A percentile compares a stretch with the other conserved stretches of the same genome.
Conservation (phyloP, 352 stramenopile species). For the Blastocystis sp. region DNA sequence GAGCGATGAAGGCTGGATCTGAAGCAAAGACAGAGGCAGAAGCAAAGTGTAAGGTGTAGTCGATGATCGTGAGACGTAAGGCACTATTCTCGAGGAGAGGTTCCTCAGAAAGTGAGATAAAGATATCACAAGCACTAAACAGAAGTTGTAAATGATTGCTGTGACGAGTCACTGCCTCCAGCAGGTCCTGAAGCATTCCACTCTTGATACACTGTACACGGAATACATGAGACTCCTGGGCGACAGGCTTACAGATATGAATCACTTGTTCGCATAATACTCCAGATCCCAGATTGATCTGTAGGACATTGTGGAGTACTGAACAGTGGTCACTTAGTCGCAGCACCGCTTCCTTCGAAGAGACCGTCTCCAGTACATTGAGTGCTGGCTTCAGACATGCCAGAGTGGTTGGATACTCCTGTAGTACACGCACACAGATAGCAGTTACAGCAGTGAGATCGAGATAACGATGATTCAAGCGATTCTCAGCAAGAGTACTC, state of each 20-base stretch:
- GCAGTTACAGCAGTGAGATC: constrained; percentile 12
- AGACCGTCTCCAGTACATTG: not conserved
- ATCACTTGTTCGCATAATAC: constrained; percentile 1
- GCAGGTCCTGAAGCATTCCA: not conserved
- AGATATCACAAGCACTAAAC: not conserved
- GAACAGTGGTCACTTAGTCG: not conserved
- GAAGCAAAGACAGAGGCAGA: constrained; percentile 1
- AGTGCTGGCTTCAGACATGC: not conserved
- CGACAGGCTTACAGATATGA: not conserved
- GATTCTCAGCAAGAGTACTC: not conserved
- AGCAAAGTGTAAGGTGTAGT: not conserved
- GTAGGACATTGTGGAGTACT: not conserved
- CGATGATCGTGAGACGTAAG: not conserved
- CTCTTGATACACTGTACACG: constrained; percentile 13
- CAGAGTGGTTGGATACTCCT: not conserved
- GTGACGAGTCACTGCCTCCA: constrained; percentile 17
- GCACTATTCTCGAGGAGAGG: not conserved
- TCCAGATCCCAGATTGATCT: not conserved
- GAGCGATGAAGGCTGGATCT: not conserved
- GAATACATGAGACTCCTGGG: not conserved
- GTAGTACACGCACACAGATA: not conserved
- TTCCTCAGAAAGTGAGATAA: not conserved
- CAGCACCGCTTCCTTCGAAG: not conserved
- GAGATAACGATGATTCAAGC: not conserved
- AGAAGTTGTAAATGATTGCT: not conserved